Evolutionary conservation across 352 stramenopile genomes (phyloP), one percentile per base, ranked within the genome.

Genomic region (Pythium oligandrum): DNA sequence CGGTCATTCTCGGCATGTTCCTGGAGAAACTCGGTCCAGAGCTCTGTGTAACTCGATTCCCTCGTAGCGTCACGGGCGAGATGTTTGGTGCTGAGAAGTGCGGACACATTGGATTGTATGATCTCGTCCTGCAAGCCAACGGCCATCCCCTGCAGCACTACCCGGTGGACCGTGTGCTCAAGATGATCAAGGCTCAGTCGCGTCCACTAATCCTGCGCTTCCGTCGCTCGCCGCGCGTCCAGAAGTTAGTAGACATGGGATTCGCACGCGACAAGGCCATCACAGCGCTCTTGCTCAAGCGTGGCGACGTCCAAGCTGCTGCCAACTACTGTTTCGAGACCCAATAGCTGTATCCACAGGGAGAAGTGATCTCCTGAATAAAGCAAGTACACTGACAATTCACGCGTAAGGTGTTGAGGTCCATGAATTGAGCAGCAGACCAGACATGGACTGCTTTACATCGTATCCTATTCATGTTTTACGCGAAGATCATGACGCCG

Each of bases 111-210:
- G 65, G 64, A 12, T 58, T 90, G 6, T 89, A 88, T 42, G 83
- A 93, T 59, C 63, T 74, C 12, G 51, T 93, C 10, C 45, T 93
- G 43, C 82, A 90, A 51, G 83, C 83, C 33, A 93, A 93, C 34
- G 83, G 83, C 37, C 83, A 93, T 48, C 78, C 79, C 34, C 67
- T 93, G 40, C 78, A 90, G 54, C 83, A 93, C 48, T 93, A 93
- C 57, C 71, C 85, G 33, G 80, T 91, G 38, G 80, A 93, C 46
- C 77, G 83, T 34, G 83, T 80, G 2, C 63, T 93, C 37, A 90
- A 93, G 62, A 88, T 93, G 78, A 88, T 93, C 55, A 89, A 90
- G 55, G 83, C 73, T 37, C 83, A 93, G 63, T 78, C 62, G 4
- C 75, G 83, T 34, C 83, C 83, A 49, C 73, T 93, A 34, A 53